Base-by-base conservation (phyloP, 1,284 basidiomycete genomes). In the Ganoderma lucidum region DNA sequence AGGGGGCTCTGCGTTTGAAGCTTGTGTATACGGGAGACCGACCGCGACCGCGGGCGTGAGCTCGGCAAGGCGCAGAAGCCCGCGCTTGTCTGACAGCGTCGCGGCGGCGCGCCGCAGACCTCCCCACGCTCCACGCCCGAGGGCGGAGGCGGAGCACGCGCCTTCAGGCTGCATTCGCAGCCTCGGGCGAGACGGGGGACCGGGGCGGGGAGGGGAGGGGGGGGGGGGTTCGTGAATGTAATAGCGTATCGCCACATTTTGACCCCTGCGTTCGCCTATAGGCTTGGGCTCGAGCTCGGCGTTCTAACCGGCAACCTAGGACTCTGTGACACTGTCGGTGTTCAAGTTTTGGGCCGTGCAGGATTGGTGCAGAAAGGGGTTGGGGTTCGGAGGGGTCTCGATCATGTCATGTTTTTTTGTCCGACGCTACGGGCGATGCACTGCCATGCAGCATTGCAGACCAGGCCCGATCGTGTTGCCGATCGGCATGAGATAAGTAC, bases 251-350 rank as follows among this genome's bases (percentile, higher is more conserved):
- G 45, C 17, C 45, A 9, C n/a, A 14, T 17, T 56, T 56, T 2
- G 30, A 15, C 32, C 55, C 19, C 32, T 35, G 15, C 19, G 30
- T 15, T 8, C 53, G 14, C 10, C 28, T 17, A 14, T 56, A 0
- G 32, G 6, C n/a, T n/a, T 35, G 37, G 58, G 30, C 39, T 39
- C 19, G 19, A n/a, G 19, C 37, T 60, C 58, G 58, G 58, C 58
- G 12, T 60, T 41, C 37, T 60, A 41, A 60, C 58, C 58, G 58
- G 58, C 58, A 60, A 39, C 39, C 23, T 39, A 41, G 37, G 35
- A 41, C 23, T 23, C 23, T 23, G 23, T 23, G 23, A 23, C 23
- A 23, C 23, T 10, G 48, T 53, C 48, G 48, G 48, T 53, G 48
- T 53, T 53, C 48, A 53, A 53, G 23, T 8, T 28, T 53, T 28